Evolutionary conservation across 179 eudicot species (phyloP).

Genomic region (Amaranthus tricolor): DNA sequence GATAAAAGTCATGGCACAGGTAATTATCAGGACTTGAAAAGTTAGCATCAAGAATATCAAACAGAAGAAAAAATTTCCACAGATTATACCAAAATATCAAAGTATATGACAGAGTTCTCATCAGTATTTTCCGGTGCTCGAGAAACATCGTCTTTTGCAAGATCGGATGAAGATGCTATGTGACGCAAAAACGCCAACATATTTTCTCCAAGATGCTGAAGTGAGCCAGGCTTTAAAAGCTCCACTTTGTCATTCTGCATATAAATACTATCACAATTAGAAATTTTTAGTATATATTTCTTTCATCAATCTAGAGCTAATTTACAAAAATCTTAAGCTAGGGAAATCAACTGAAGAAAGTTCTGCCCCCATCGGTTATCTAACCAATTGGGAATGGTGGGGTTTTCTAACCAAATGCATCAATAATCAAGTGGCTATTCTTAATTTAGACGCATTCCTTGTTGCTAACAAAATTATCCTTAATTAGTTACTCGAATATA

Average conservation of each 20-base stretch:
- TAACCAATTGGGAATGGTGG: neutral
- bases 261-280: neutral
- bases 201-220: slow-evolving; percentile 98
- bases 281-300: neutral
- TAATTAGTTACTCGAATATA: too few species aligned
- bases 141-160: slow-evolving; percentile 41
- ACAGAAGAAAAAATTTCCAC: slow-evolving; percentile 8
- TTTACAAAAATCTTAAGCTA: neutral
- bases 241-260: slow-evolving; percentile 88
- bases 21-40: slow-evolving; percentile 5
- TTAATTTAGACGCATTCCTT: neutral
- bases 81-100: slow-evolving; percentile 80
- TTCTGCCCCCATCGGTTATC: neutral
- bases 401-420: neutral
- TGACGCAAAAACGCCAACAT: slow-evolving; percentile 85
- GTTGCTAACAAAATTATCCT: too few species aligned
- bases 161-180: slow-evolving; percentile 59
- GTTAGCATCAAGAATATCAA: slow-evolving; percentile 13
- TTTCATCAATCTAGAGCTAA: neutral
- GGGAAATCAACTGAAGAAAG: neutral
- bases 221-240: slow-evolving; percentile 86
- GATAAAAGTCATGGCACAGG: slow-evolving; percentile 23
- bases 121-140: slow-evolving; percentile 32
- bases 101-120: slow-evolving; percentile 63
- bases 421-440: neutral